Base-by-base conservation (phyloP, 2,329 filamentous ascomycete species). In the Bipolaris cookei region DNA sequence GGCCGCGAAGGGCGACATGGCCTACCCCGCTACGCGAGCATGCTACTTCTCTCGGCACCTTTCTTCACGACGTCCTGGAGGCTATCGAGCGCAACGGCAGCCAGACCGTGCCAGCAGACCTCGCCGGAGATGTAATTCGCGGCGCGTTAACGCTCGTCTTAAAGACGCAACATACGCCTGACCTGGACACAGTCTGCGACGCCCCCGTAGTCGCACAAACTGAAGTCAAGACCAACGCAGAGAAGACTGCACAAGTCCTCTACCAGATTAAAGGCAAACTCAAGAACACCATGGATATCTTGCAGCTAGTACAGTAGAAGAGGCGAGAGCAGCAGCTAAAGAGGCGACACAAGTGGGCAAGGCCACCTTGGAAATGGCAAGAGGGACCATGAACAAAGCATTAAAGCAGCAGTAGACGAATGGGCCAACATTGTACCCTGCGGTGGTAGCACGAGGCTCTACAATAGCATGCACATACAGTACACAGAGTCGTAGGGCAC, bases 401-500 rank as follows among this genome's bases (percentile, higher is more conserved):
- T 14, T 14, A 35, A 2, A 35, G 13, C 13, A 35, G 32, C 32
- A 58, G 20, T 49, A 63, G 38, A 46, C 49, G 46, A 56, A 39
- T 32, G 51, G 46, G 32, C 51, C 28, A 25, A 45, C 47, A 14
- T 57, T 25, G 43, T 65, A 65, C 48, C 58, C 60, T 56, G 52
- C 60, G 6, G 42, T 44, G 18, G 62, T 47, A 56, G 60, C 51
- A 16, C 50, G 45, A 21, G 44, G 50, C 21, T 4, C 32, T 14
- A 39, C 47, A 45, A 28, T 51, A 59, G 55, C 50, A 64, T 52
- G 54, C 51, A 61, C 38, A 61, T 51, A 59, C 21, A 64, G 61
- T 64, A 56, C 53, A 64, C 51, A 64, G 38, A 59, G 51, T 56
- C 13, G 28, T 51, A 14, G 61, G 54, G 56, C 25, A 7, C 16